Base-by-base conservation (phyloP, 805 yeast species). In the Metschnikowia proteae region DNA sequence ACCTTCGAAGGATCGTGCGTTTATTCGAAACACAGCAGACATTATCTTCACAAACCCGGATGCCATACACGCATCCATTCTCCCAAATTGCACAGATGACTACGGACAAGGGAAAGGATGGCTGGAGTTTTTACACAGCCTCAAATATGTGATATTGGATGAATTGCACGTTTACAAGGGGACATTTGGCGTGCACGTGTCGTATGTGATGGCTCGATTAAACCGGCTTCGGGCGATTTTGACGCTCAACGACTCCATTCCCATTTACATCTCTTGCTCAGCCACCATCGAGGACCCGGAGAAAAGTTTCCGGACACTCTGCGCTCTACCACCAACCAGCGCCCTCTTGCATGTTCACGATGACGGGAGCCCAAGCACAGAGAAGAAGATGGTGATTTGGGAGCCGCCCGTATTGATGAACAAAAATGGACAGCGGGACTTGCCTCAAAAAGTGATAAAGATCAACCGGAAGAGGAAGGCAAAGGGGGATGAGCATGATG, bases 41-140 rank as follows among this genome's bases (percentile, higher is more conserved):
- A 85, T 94, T 4, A 82, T 94, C 8, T 89, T 94, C 64, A 88
- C 98, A 0, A 94, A 94, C 60, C 99, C 99, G 0, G 99, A 94
- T 62, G 88, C 91, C 75, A 70, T 94, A 1, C 98, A 94, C 64
- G 78, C 88, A 0, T 83, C 91, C 30, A 81, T 94, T 8, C 67
- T 94, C 13, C 98, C 99, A 0, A 78, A 80, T 65, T 30, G 46
- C 8, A 38, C 47, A 3, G 77, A 77, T 29, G 67, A 73, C 25
- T 43, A 32, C 11, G 53, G 53, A 1, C 46, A 37, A 5, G 13
- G 31, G 31, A 48, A 57, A 2, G 67, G 69, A 5, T 94, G 98
- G 97, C 70, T 78, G 37, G 74, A 77, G 36, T 87, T 91, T 60
- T 67, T 94, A 6, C 60, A 67, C 9, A 77, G 81, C 53, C 67